Base-by-base conservation (phyloP, 495 filamentous ascomycete genomes). In the Annulohypoxylon nitens region DNA sequence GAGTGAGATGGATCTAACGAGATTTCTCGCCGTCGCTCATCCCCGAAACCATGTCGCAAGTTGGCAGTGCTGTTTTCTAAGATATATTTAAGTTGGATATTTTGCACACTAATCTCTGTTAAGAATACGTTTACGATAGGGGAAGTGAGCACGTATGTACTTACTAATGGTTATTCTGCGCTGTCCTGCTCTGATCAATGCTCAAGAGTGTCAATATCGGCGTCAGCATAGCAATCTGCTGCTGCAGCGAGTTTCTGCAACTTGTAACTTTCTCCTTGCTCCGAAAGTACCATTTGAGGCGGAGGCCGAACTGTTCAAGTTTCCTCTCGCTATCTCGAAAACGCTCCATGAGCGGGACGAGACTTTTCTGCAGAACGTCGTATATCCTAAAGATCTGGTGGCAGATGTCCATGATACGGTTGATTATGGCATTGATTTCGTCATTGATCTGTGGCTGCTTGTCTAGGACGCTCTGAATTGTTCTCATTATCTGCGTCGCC, bases 281-380 rank as follows among this genome's bases (percentile, higher is more conserved):
- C n/a, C 53, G 33, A n/a, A 57, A 33, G 11, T 57, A 57, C 53
- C 53, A 57, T 33, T 14, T 37, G 5, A 57, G 30, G 14, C 53
- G 53, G 3, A 57, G 33, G n/a, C 53, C 53, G 16, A 57, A 10
- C 6, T 57, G 53, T 7, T 57, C 53, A 1, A 57, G 33, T 14
- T 57, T 57, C 53, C n/a, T 37, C 30, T 57, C n/a, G n/a, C 53
- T 57, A 20, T 57, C 33, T 7, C n/a, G 53, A n/a, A 37, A 57
- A 37, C 53, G 53, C 53, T 37, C 30, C 11, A 57, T 9, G 5
- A 57, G 53, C 33, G 53, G 53, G 4, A 33, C n/a, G 16, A 57
- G 53, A 8, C 53, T 37, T 37, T 57, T 37, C 30, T 57, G 53
- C 7, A 57, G 33, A 33, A 12, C 18, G 33, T 37, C 5, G 16